phyloP scores from a whole-genome alignment of 2,329 filamentous ascomycete species.

The Hirsutella thompsonii region DNA sequence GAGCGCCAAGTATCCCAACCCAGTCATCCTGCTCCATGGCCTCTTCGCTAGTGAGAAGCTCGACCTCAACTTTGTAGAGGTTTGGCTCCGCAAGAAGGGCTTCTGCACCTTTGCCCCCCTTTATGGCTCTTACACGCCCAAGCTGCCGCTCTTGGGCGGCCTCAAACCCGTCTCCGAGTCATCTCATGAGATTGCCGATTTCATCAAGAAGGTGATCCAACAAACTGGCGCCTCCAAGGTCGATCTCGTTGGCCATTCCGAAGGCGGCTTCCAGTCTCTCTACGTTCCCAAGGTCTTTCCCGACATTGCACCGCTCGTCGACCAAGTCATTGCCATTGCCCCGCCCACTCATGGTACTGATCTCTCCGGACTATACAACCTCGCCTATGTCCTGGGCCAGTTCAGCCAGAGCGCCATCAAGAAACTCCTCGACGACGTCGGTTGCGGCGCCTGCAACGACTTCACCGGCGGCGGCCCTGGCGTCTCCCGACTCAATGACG shows the following conservation, averaged over 20 bases:
- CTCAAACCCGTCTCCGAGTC: constrained; percentile 8
- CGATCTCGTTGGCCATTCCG: constrained; percentile 11
- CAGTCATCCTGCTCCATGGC: constrained; percentile 11
- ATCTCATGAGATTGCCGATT: constrained; percentile 7
- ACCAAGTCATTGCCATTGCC: constrained; percentile 9
- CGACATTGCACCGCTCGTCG: constrained; percentile 5
- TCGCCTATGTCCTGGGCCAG: constrained; percentile 3
- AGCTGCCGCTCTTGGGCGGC: constrained; percentile 9
- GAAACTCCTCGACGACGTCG: not conserved
- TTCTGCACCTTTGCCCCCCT: constrained; percentile 11
- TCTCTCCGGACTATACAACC: constrained; percentile 6
- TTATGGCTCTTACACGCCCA: constrained; percentile 7
- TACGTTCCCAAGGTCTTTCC: constrained; percentile 8
- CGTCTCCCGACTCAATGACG: constrained; percentile 5
- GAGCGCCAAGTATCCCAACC: constrained; percentile 6
- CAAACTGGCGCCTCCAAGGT: constrained; percentile 9
- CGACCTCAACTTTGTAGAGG: constrained; percentile 8
- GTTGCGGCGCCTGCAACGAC: constrained; percentile 7
- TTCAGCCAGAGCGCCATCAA: not conserved
- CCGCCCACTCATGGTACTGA: constrained; percentile 11
- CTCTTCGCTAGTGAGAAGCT: constrained; percentile 8
- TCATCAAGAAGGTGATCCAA: constrained; percentile 6
- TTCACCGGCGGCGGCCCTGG: constrained; percentile 3
- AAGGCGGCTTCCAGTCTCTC: constrained; percentile 10
- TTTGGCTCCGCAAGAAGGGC: constrained; percentile 5